phyloP scores from a whole-genome alignment of 108 stramenopile species.

The Epipyxis sp. region DNA sequence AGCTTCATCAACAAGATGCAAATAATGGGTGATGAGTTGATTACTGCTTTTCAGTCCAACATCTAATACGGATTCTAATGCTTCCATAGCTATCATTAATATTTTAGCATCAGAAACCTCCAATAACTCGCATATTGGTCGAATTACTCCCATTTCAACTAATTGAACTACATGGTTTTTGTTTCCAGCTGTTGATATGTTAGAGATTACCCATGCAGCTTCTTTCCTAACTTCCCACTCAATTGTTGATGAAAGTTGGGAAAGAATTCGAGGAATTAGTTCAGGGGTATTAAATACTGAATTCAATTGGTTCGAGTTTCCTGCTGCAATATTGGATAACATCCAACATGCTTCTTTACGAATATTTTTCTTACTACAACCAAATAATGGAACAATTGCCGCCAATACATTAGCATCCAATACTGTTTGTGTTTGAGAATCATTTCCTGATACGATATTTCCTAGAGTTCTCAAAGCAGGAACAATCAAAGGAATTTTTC shows the following conservation, averaged over 20 bases:
- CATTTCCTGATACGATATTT: conserved; percentile 83
- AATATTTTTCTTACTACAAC: conserved; percentile 56
- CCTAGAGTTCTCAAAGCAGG: conserved; percentile 84
- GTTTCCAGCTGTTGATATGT: conserved; percentile 68
- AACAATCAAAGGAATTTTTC: conserved; percentile 48
- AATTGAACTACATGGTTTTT: conserved; percentile 53
- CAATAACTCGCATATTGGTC: conserved; percentile 66
- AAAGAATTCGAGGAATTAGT: conserved; percentile 54
- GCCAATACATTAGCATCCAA: neutral
- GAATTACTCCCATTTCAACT: conserved; percentile 66
- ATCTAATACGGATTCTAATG: conserved; percentile 66
- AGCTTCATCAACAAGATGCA: conserved; percentile 44
- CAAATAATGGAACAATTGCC: conserved; percentile 40
- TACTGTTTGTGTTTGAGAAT: conserved; percentile 71
- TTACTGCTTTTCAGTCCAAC: conserved; percentile 44
- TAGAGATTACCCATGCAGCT: conserved; percentile 74
- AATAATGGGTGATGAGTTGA: conserved; percentile 35
- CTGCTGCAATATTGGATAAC: conserved; percentile 85
- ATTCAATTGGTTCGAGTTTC: conserved; percentile 68
- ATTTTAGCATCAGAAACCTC: conserved; percentile 59
- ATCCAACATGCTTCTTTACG: conserved; percentile 87
- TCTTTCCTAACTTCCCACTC: conserved; percentile 86
- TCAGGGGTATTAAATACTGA: conserved; percentile 42
- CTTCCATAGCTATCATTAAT: conserved; percentile 65
- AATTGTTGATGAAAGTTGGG: conserved; percentile 53